Conservation (phyloP, 805 yeast species). For the Monosporozyma solicola region DNA sequence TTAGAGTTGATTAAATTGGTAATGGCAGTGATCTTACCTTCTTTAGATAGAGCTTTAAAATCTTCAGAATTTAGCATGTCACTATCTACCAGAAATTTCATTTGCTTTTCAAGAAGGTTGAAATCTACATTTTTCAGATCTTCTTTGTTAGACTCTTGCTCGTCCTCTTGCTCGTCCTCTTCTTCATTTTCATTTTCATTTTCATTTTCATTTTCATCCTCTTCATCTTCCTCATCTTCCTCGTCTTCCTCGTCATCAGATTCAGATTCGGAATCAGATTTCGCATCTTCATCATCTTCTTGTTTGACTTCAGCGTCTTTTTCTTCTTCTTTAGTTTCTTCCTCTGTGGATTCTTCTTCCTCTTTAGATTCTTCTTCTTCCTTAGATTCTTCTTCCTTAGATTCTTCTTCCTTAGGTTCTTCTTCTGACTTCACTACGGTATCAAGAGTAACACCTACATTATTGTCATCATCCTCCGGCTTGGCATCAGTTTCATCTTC, state of each 20-base stretch:
- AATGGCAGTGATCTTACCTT: conserved; percentile 26
- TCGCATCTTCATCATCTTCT: not conserved
- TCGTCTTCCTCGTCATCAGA: conserved; percentile 10
- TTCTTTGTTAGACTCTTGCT: conserved; percentile 2
- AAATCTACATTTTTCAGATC: conserved; percentile 14
- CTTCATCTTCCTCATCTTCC: conserved; percentile 11
- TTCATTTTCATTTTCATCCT: conserved; percentile 15
- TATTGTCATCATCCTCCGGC: not conserved
- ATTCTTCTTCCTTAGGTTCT: conserved; percentile 5
- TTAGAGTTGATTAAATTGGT: conserved; percentile 23
- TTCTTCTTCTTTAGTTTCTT: not conserved
- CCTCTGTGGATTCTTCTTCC: conserved; percentile 6
- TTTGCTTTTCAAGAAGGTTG: conserved; percentile 25
- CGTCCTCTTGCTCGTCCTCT: conserved; percentile 4
- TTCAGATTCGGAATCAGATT: not conserved
- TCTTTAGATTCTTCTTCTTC: conserved; percentile 9
- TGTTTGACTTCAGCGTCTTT: not conserved
- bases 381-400: conserved; percentile 7
- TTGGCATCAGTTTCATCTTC: not conserved
- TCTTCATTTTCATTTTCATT: conserved; percentile 2
- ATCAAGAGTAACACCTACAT: not conserved
- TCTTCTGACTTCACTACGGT: not conserved
- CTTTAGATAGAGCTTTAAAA: conserved; percentile 33
- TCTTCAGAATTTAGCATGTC: conserved; percentile 18
- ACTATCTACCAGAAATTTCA: conserved; percentile 23